Base-by-base conservation (phyloP, 768 basidiomycete genomes). In the Cyathus striatus region DNA sequence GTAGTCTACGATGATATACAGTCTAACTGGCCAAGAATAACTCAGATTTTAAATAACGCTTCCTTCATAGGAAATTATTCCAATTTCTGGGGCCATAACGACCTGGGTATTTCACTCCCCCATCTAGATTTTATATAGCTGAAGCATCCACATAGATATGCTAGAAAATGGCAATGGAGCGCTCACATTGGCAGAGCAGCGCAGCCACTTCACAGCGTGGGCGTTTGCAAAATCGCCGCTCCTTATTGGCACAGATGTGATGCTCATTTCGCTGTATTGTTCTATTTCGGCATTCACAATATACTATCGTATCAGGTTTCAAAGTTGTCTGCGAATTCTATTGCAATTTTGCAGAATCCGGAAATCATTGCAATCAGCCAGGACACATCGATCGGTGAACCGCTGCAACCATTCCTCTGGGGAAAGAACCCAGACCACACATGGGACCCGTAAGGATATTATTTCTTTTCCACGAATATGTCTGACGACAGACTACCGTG, bases 341-440 rank as follows among this genome's bases (percentile, higher is more conserved):
- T 76, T 20, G 58, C 61, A 12, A 74, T 78, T 44, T 57, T 79
- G 37, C 66, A 61, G 38, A 78, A 78, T 55, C 59, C 49, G 18
- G 75, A 78, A 54, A 69, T 79, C 25, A 66, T 79, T 21, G 75
- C 76, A n/a, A 75, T 78, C 44, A 74, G 75, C 49, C 78, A 78
- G 50, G 76, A 78, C 44, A 65, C 69, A 0, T 63, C 63, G 10
- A 66, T 72, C 20, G 73, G 73, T 22, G 70, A 69, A 16, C 72
- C 71, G 18, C 56, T 78, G 35, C 69, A 69, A 39, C 76, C 78
- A 16, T 78, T 78, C 64, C 64, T 75, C 45, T 79, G 74, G 76
- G 78, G 77, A 9, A 66, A 73, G 53, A 76, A 78, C 51, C 75
- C 76, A 45, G 50, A 73, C 47, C 20, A 48, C 24, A 60, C 59